Conservation (phyloP, 345 rosid genomes). For the Syzygium jambos region DNA sequence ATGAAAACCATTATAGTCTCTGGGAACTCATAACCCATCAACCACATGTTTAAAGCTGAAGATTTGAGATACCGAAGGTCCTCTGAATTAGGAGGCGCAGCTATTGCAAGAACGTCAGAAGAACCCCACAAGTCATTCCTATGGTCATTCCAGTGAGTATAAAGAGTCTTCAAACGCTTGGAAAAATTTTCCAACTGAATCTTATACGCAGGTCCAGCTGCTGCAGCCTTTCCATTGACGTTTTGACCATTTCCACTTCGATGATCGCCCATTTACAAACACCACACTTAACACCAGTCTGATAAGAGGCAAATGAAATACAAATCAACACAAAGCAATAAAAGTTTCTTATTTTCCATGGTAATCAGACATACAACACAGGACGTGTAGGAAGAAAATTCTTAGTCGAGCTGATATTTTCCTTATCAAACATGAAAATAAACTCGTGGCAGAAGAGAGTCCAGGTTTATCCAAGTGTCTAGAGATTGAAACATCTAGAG, state of each 20-base stretch:
- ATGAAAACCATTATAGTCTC: slow-evolving; percentile 87
- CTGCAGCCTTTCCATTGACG: slow-evolving; percentile 28
- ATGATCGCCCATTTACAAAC: slow-evolving; percentile 46
- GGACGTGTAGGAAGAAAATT: not conserved
- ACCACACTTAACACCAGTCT: not conserved
- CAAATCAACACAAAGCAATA: not conserved
- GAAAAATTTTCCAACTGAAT: slow-evolving; percentile 52
- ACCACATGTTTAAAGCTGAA: slow-evolving; percentile 83
- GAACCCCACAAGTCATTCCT: slow-evolving; percentile 60
- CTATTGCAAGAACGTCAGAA: slow-evolving; percentile 54
- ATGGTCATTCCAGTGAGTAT: slow-evolving; percentile 56
- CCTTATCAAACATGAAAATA: not conserved
- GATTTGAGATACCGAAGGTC: slow-evolving; percentile 84
- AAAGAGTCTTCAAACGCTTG: slow-evolving; percentile 52
- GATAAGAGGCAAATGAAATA: not conserved
- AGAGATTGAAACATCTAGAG: not conserved
- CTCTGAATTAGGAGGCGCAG: slow-evolving; percentile 80
- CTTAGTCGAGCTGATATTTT: not conserved
- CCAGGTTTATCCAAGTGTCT: not conserved
- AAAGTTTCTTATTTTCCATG: not conserved
- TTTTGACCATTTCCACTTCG: slow-evolving; percentile 45
- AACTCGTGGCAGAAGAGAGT: not conserved
- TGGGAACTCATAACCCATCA: slow-evolving; percentile 90
- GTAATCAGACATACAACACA: not conserved
- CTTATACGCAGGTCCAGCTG: slow-evolving; percentile 32